phyloP scores from a whole-genome alignment of 805 yeast species.

The Starmerella apis region DNA sequence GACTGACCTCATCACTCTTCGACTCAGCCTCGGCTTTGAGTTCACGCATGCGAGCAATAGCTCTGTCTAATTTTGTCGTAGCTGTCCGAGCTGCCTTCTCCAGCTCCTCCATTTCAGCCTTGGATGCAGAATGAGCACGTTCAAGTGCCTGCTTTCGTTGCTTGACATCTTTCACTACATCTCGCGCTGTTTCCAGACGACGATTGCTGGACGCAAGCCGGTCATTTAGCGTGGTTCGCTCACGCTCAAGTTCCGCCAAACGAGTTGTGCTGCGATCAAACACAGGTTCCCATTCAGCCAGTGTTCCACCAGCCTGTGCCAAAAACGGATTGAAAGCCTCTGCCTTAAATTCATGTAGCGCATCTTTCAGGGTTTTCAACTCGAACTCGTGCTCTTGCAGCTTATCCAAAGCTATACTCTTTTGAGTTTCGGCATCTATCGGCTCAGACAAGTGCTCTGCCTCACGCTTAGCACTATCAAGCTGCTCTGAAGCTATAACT shows the following conservation, averaged over 20 bases:
- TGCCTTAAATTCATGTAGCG: background rate
- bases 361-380: background rate
- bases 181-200: slow-evolving; percentile 42
- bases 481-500: slow-evolving; percentile 9
- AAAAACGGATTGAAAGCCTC: slow-evolving; percentile 15
- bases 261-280: slow-evolving; percentile 35
- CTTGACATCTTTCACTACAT: slow-evolving; percentile 35
- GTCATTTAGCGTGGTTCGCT: slow-evolving; percentile 49
- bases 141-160: slow-evolving; percentile 18
- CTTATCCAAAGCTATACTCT: background rate
- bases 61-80: slow-evolving; percentile 14
- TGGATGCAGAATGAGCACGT: slow-evolving; percentile 14
- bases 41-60: slow-evolving; percentile 52
- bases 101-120: slow-evolving; percentile 15
- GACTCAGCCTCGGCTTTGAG: slow-evolving; percentile 55
- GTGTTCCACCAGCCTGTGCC: slow-evolving; percentile 13
- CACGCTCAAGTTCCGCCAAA: slow-evolving; percentile 49
- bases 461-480: slow-evolving; percentile 10
- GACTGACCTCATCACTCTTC: slow-evolving; percentile 52
- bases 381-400: background rate
- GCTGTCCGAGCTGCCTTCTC: slow-evolving; percentile 26
- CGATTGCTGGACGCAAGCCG: slow-evolving; percentile 57
- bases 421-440: background rate
- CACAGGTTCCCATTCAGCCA: slow-evolving; percentile 20
- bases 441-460: slow-evolving; percentile 9